Base-by-base conservation (phyloP, 495 filamentous ascomycete genomes). In the Neurospora tetraspora region DNA sequence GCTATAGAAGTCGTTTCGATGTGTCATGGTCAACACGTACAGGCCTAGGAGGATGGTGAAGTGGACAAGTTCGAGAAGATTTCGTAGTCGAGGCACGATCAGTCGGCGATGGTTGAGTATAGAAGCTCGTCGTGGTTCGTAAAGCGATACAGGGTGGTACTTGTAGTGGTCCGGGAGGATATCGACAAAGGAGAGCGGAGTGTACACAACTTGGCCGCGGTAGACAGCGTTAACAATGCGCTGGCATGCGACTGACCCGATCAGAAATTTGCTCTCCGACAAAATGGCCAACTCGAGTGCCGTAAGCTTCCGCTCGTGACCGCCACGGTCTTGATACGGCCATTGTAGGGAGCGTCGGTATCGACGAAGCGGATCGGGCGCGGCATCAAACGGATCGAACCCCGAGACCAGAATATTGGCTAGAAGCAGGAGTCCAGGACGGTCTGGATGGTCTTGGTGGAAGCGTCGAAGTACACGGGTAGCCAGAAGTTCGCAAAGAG, bases 141-240 rank as follows among this genome's bases (percentile, higher is more conserved):
- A 91, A 1, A 91, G 77, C 11, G 87, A 87, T 27, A 91, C 88
- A 2, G 87, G 86, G 75, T 88, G 87, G 74, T 87, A 82, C 75
- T 91, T 90, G 80, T 91, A 90, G 72, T 89, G 86, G 80, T 91
- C 89, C 2, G 89, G 89, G 23, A 91, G 75, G 39, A 91, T 89
- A 74, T 90, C 88, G 61, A 91, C 84, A 75, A 90, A 89, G 1
- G 85, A 82, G 1, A 85, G 82, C 0, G 89, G 89, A 2, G 89
- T 90, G 72, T 91, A 91, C 36, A 89, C 84, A 16, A 91, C 82
- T 4, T 85, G 76, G 5, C 89, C 89, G 37, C 82, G 80, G 72
- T 88, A 88, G 31, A 91, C 87, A 37, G 89, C 88, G 43, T 89
- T 85, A 68, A 90, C 86, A 10, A 90, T 85, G 71, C 86, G 87